A percentile compares a stretch with the other conserved stretches of the same genome.
Conservation (phyloP, 441 rosid genomes). For the Pelargonium exstipulatum region DNA sequence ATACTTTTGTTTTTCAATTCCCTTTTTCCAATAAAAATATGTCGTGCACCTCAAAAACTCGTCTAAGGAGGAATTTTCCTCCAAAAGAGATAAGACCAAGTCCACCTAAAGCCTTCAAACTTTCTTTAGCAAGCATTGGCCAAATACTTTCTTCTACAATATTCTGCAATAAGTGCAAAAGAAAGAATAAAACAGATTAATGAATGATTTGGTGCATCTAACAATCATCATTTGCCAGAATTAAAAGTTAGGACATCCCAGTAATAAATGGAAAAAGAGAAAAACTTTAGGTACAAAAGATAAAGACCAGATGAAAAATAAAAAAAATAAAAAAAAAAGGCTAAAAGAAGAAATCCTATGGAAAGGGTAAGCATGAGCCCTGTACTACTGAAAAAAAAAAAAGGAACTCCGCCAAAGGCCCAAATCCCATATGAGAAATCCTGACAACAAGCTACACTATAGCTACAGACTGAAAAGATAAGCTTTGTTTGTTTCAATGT, state of each 20-base stretch:
- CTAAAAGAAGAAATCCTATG: no score
- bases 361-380: no score
- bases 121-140: conserved; percentile 91
- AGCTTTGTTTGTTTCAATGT: neutral
- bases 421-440: neutral
- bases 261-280: neutral
- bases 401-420: neutral
- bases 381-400: no score
- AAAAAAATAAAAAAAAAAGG: no score
- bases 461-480: neutral
- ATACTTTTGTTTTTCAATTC: neutral
- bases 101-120: conserved; percentile 79
- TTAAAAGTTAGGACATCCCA: neutral
- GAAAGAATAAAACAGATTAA: conserved; percentile 4
- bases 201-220: neutral
- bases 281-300: no score
- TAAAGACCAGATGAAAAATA: no score
- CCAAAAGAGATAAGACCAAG: conserved; percentile 87
- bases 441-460: neutral
- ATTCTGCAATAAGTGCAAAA: conserved; percentile 37
- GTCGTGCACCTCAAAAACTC: conserved; percentile 65
- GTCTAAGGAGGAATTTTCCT: conserved; percentile 73
- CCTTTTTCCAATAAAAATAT: conserved; percentile 8
- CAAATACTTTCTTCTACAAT: conserved; percentile 65
- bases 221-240: neutral